Base-by-base conservation (phyloP, 2,329 filamentous ascomycete species). In the Pseudopyricularia javanii region DNA sequence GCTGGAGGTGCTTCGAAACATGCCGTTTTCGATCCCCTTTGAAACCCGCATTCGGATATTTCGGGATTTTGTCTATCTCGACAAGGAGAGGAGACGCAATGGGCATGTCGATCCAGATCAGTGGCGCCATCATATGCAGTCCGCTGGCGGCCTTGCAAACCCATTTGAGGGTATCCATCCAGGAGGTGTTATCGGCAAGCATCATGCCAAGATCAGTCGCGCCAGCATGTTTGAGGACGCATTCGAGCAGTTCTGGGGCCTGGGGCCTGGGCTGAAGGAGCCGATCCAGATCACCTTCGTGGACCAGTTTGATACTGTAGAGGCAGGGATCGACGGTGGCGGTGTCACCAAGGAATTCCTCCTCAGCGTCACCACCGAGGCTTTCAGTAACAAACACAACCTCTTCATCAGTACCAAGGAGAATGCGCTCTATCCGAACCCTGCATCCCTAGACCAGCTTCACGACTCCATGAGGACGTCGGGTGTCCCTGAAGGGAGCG, bases 261-360 rank as follows among this genome's bases (percentile, higher is more conserved):
- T 97, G 5, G 86, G 86, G 0, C 86, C 91, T 14, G 85, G 83
- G 1, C 70, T 98, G 53, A 97, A 97, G 64, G 91, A 97, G 63
- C 89, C 90, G 0, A 95, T 98, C 34, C 89, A 95, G 63, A 97
- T 98, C 61, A 93, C 88, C 0, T 98, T 98, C 65, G 83, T 96
- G 45, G 93, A 98, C 64, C 80, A 90, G 55, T 98, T 95, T 59
- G 87, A 86, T 56, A 80, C 85, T 1, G 76, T 81, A 7, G 93
- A 98, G 68, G 91, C 91, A 12, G 93, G 93, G 9, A 97, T 98
- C 53, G 93, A 98, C 63, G 93, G 93, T 0, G 93, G 93, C 8
- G 93, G 93, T 56, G 93, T 98, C 8, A 96, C 91, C 2, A 98
- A 98, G 61, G 93, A 98, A 62, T 98, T 98, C 56, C 74, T 98